Evolutionary conservation across 768 basidiomycete species (phyloP), one percentile per base, ranked within the genome.

Genomic region (Hypholoma fasciculare): DNA sequence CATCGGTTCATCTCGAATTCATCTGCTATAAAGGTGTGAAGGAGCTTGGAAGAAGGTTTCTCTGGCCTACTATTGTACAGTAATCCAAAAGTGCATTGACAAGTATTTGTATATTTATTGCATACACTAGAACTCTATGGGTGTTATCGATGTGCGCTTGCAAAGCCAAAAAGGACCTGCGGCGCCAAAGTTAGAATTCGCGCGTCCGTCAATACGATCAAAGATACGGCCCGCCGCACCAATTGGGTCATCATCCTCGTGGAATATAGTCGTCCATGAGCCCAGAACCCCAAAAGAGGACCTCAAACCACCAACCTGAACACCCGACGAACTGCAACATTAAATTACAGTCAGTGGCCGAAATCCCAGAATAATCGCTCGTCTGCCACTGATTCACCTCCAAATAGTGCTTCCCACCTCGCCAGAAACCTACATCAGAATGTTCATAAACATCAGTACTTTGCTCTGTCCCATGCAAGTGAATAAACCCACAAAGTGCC

Each of bases 241-340:
- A 58, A 78, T 74, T 44, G 80, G 78, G 60, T 80, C 80, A 23
- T 76, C 78, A 2, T 55, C 54, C 30, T 79, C 77, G 60, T 80
- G 79, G 46, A 77, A 76, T 19, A 76, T 67, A 1, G 79, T 80
- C 9, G 78, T 76, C 79, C 79, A 81, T 5, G 76, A 65, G 0
- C 79, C 89, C 7, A 90, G 65, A 1, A 85, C 76, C 16, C 89
- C 88, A 67, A 73, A 85, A 7, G 71, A 70, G 3, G 88, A 88
- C 14, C 84, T 78, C 16, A 87, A 62, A 1, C 78, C 82, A 14
- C 89, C 88, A 13, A 89, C 58, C 56, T 87, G 85, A 19, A 90
- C 71, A 36, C 80, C 87, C 38, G 83, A 78, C n/a, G 80, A 85
- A 62, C 87, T 88, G 23, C 9, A 9, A 9, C 9, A 19, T 54